phyloP scores from a whole-genome alignment of 2,329 filamentous ascomycete genomes.

The Mycocentrospora acerina region DNA sequence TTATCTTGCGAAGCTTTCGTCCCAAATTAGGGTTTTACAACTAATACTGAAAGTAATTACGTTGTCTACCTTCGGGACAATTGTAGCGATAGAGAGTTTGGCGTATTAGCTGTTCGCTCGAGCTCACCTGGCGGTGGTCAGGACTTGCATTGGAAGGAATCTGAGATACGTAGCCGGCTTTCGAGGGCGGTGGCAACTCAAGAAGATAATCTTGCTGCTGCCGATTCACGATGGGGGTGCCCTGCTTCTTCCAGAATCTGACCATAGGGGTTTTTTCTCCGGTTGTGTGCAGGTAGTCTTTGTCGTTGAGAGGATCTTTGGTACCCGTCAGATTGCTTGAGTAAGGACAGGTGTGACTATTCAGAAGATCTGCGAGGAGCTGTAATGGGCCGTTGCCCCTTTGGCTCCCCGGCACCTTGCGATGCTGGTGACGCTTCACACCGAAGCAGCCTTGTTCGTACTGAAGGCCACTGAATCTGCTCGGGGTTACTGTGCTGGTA shows the following conservation, averaged over 20 bases:
- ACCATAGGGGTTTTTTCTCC: slow-evolving; percentile 37
- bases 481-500: slow-evolving; percentile 10
- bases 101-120: slow-evolving; percentile 7
- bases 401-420: slow-evolving; percentile 3
- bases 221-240: slow-evolving; percentile 20
- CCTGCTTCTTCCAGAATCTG: slow-evolving; percentile 26
- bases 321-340: slow-evolving; percentile 6
- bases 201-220: slow-evolving; percentile 14
- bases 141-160: slow-evolving; percentile 19
- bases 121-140: slow-evolving; percentile 11
- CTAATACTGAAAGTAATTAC: slow-evolving; percentile 27
- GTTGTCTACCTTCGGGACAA: slow-evolving; percentile 7
- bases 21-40: slow-evolving; percentile 32
- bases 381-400: slow-evolving; percentile 7
- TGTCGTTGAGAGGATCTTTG: slow-evolving; percentile 8
- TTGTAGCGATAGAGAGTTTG: slow-evolving; percentile 6
- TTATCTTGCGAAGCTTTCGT: slow-evolving; percentile 20
- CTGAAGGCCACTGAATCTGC: slow-evolving; percentile 11
- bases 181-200: slow-evolving; percentile 22
- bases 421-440: slow-evolving; percentile 8
- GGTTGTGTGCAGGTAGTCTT: slow-evolving; percentile 31
- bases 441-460: slow-evolving; percentile 13
- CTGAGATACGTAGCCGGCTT: slow-evolving; percentile 19
- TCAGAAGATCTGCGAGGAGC: slow-evolving; percentile 8
- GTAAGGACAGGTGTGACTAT: slow-evolving; percentile 7